Evolutionary conservation across 2,329 filamentous ascomycete genomes (phyloP), one percentile per base, ranked within the genome.

Genomic region (Epichloe hybrida): DNA sequence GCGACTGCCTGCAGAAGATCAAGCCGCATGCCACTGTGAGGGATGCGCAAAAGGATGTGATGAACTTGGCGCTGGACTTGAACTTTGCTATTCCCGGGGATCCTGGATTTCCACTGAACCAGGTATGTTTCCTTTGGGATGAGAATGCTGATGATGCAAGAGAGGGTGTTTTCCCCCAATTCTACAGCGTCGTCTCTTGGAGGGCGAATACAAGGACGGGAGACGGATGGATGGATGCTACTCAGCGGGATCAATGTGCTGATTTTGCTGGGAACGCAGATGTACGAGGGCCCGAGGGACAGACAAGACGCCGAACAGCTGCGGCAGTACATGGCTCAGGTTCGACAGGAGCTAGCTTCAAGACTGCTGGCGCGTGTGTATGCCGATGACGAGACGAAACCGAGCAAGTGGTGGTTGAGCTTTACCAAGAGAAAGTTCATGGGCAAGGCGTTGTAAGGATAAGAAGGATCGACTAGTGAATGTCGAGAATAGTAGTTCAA

Each of bases 341-440:
- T 96, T 61, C 80, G 93, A 61, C 91, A 97, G 69, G 93, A 97
- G 72, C 73, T 97, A 55, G 90, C 90, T 4, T 72, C 76, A 52
- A 78, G 93, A 66, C 74, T 98, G 71, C 71, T 96, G 65, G 85
- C 86, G 49, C 80, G 90, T 59, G 83, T 98, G 57, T 98, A 95
- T 66, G 84, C 86, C 50, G 89, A 90, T 72, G 68, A 79, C 64
- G 69, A 90, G 74, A 68, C 87, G 70, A 79, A 79, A 70, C 80
- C 80, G 50, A 79, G 73, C 69, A 80, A 94, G 81, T 97, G 91
- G 88, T 98, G 93, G 93, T 71, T 98, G 67, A 97, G 93, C 76
- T 98, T 96, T 68, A 88, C 87, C 50, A 97, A 97, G 83, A 84
- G 93, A 72, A 96, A 96, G 81, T 98, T 98, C 66, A 97, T 98